Evolutionary conservation across 1,139 yeast species (phyloP).

Genomic region (Meyerozyma guilliermondii): DNA sequence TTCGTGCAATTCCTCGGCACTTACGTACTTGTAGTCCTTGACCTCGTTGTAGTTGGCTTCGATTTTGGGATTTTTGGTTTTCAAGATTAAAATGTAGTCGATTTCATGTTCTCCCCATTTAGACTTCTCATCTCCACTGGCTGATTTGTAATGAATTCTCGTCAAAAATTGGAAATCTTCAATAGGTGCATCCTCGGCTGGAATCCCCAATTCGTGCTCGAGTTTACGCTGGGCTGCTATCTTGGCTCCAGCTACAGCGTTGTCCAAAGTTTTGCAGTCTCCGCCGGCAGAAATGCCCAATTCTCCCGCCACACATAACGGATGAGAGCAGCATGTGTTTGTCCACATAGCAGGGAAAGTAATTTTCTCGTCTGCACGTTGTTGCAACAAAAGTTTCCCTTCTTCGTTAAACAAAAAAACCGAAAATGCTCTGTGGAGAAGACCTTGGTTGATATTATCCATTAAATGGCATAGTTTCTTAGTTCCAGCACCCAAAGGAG

Average conservation of each 20-base stretch:
- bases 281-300: conserved; percentile 45
- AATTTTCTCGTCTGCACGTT: conserved; percentile 92
- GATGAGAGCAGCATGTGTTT: conserved; percentile 98
- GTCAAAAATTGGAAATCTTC: conserved; percentile 77
- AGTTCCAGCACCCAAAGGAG: conserved; percentile 88
- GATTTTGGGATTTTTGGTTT: conserved; percentile 48
- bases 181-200: conserved; percentile 54
- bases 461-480: conserved; percentile 89
- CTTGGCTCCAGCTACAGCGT: conserved; percentile 72
- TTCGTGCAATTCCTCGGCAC: conserved; percentile 55
- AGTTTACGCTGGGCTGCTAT: conserved; percentile 89
- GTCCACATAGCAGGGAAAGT: conserved; percentile 98
- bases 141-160: conserved; percentile 91
- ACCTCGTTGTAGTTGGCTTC: conserved; percentile 77
- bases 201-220: conserved; percentile 88
- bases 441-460: conserved; percentile 79
- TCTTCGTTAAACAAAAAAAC: conserved; percentile 83
- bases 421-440: conserved; percentile 92
- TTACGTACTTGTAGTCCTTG: conserved; percentile 72
- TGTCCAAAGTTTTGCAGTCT: conserved; percentile 38
- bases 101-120: conserved; percentile 98
- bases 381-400: conserved; percentile 77
- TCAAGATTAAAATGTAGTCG: conserved; percentile 84
- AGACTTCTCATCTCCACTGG: conserved; percentile 58
- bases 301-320: conserved; percentile 78